These are phyloP conservation scores for Dothideomycetes sp. DNA, from an alignment of 2,329 filamentous ascomycete genomes.

Conservation along the genomic window DNA sequence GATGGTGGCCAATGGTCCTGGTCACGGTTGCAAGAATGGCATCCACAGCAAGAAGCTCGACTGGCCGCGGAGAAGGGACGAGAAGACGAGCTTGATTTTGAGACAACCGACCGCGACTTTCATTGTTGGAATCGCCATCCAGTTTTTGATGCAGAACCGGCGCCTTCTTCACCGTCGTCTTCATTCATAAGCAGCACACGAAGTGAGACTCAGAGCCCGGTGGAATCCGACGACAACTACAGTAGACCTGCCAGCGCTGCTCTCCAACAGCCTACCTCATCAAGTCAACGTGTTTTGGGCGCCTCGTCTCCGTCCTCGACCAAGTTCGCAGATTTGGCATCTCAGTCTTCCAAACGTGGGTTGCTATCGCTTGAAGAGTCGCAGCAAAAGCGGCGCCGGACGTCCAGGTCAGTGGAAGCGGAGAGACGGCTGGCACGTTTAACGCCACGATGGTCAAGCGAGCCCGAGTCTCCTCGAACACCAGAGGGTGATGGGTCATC, in stretches of 20 bases:
- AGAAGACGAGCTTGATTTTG: constrained; percentile 39
- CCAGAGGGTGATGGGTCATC: constrained; percentile 25
- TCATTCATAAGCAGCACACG: too few species aligned
- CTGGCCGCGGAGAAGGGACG: constrained; percentile 46
- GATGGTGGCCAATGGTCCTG: constrained; percentile 55
- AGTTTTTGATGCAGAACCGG: constrained; percentile 50
- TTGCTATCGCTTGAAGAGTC: constrained; percentile 7
- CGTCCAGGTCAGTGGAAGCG: too few species aligned
- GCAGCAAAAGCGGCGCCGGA: constrained; percentile 40
- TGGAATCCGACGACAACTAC: constrained; percentile 7
- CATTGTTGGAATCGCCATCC: constrained; percentile 57
- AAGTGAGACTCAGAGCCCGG: background rate
- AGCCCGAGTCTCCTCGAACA: constrained; percentile 31
- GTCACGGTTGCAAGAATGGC: constrained; percentile 55
- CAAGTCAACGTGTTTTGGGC: constrained; percentile 1
- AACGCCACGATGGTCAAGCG: constrained; percentile 33
- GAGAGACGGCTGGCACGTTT: too few species aligned
- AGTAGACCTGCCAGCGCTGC: constrained; percentile 1
- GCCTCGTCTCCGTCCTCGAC: background rate
- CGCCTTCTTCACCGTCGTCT: too few species aligned
- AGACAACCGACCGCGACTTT: background rate
- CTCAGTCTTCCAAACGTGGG: constrained; percentile 1
- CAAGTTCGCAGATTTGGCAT: background rate
- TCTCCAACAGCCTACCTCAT: constrained; percentile 5
- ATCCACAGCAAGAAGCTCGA: constrained; percentile 37